Conservation (phyloP, 495 filamentous ascomycete genomes). For the Aspergillus cristatus region DNA sequence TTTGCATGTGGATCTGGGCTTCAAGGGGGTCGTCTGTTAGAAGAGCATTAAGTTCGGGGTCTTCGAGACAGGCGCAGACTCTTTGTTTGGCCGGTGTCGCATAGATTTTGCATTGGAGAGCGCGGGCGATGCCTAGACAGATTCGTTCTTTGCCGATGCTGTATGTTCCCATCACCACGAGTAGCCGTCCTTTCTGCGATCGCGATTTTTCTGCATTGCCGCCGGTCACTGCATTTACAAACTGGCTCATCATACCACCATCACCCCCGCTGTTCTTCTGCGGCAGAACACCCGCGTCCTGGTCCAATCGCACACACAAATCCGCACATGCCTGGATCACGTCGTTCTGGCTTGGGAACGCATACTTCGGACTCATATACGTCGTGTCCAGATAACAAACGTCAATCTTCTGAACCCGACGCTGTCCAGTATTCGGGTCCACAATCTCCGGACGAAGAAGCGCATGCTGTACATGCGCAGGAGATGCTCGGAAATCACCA, state of each 20-base stretch:
- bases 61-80: conserved; percentile 78
- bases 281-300: conserved; percentile 43
- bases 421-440: conserved; percentile 58
- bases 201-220: conserved; percentile 4
- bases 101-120: conserved; percentile 83
- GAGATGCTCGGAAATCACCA: conserved; percentile 89
- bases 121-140: conserved; percentile 82
- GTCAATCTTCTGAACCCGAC: conserved; percentile 77
- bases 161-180: conserved; percentile 94
- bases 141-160: conserved; percentile 97
- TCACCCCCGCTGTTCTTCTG: conserved; percentile 41
- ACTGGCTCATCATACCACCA: conserved; percentile 54
- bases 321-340: conserved; percentile 83
- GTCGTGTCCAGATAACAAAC: conserved; percentile 96
- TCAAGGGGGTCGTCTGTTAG: conserved; percentile 72
- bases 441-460: conserved; percentile 64
- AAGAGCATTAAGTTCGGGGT: conserved; percentile 64
- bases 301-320: conserved; percentile 67
- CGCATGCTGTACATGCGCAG: conserved; percentile 77
- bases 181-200: conserved; percentile 46
- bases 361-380: conserved; percentile 90
- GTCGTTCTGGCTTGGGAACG: conserved; percentile 80
- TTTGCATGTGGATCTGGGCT: conserved; percentile 97
- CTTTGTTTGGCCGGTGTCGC: conserved; percentile 71
- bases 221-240: conserved; percentile 30